Base-by-base conservation (phyloP, 2,329 filamentous ascomycete genomes). In the Penicillium sp. region DNA sequence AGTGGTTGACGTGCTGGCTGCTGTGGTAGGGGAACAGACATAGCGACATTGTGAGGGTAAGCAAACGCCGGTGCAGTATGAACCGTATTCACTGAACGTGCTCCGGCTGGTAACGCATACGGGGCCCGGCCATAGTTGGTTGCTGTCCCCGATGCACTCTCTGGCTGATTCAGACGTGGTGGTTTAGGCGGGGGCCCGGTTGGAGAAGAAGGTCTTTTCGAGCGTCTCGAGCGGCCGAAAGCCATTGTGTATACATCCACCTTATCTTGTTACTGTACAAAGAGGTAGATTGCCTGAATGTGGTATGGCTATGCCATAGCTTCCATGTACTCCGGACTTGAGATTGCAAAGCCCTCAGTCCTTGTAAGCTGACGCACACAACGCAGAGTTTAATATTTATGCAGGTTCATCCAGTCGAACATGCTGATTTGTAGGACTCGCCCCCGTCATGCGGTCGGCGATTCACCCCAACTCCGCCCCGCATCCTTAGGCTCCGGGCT, bases 1-100 rank as follows among this genome's bases (percentile, higher is more conserved):
- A 4, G 6, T 25, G 16, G 16, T 9, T 25, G 39, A 18, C n/a
- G 13, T 12, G 16, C 2, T 27, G 25, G 27, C 16, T 37, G 33
- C 18, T 39, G 35, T 29, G 50, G 46, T 19, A 50, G 41, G 13
- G 46, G 45, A 19, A 41, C 40, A 6, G 50, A 50, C 35, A 36
- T 41, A 6, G 49, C 16, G 10, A n/a, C 27, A 14, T 34, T 36
- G 41, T 46, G 41, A 16, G 37, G 14, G 36, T 39, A 46, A 16
- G 36, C 11, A 29, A 52, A 29, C 30, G 38, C 8, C 33, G 39
- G 27, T 29, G 30, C 31, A 14, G 41, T 22, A 18, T 43, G 46
- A 10, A 53, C 33, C 6, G 35, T 38, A n/a, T 50, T 46, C 13
- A 42, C 39, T 9, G 53, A 53, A 27, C 33, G 48, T 11, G 40